Conservation (phyloP, 1,284 basidiomycete species). For the Rhodotorula sp. region DNA sequence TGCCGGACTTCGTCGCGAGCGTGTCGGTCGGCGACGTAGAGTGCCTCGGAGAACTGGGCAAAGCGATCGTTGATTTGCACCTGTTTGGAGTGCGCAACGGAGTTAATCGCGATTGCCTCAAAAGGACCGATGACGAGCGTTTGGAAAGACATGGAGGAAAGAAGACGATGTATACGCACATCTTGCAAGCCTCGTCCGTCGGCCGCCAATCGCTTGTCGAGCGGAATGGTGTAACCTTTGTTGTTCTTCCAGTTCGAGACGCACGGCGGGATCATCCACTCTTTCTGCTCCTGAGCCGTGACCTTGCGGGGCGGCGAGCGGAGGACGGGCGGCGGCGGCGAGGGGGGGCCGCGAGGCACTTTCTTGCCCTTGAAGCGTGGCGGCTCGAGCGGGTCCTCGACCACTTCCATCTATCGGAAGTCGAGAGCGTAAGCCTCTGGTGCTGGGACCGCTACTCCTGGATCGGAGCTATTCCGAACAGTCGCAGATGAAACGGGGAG, state of each 20-base stretch:
- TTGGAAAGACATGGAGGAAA: neutral
- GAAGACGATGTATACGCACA: constrained; percentile 57
- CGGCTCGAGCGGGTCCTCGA: constrained; percentile 95
- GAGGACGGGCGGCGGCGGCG: constrained; percentile 94
- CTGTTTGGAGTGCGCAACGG: constrained; percentile 53
- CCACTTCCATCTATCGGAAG: constrained; percentile 60
- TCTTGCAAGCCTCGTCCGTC: constrained; percentile 97
- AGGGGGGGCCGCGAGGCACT: constrained; percentile 90
- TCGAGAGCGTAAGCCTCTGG: neutral
- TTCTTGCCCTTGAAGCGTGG: constrained; percentile 98
- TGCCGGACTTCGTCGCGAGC: constrained; percentile 97
- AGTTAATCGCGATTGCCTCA: too few species aligned
- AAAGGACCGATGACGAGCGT: too few species aligned
- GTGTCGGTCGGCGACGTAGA: constrained; percentile 95
- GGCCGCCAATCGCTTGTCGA: constrained; percentile 96
- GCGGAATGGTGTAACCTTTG: constrained; percentile 98
- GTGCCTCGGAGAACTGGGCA: constrained; percentile 95
- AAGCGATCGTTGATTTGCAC: constrained; percentile 99
- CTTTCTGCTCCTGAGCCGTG: constrained; percentile 95
- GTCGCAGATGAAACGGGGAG: too few species aligned
- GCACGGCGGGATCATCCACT: constrained; percentile 99
- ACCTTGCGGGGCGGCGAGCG: constrained; percentile 94
- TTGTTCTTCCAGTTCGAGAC: constrained; percentile 99
- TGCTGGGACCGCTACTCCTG: too few species aligned
- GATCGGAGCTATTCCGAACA: too few species aligned